Base-by-base conservation (phyloP, 2,329 filamentous ascomycete genomes). In the Beauveria sp. region DNA sequence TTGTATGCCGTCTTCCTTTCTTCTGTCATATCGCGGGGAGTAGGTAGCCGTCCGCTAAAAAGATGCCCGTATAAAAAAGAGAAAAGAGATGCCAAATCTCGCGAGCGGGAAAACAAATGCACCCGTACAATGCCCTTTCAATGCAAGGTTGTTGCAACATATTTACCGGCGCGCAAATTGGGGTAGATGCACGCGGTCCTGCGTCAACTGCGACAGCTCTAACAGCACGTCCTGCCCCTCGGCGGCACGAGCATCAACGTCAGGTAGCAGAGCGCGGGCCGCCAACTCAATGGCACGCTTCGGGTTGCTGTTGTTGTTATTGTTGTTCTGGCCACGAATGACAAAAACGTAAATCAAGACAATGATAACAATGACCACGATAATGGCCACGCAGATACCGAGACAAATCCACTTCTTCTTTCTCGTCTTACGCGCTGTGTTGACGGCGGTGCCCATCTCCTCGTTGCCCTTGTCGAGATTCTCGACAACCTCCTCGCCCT, bases 331-430 rank as follows among this genome's bases (percentile, higher is more conserved):
- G 56, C 55, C 40, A 51, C 62, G 64, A 62, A 76, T 71, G 63
- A 80, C 71, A 30, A 76, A 71, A 63, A 82, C 67, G 66, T 80
- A 82, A 56, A 80, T 73, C 59, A 80, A 76, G 9, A 85, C 77
- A 52, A 79, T 71, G 57, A 82, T 76, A 47, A 79, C 78, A 50
- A 85, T 75, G 52, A 85, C 72, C 57, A 79, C 66, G 50, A 85
- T 73, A 55, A 85, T 82, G 54, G 73, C 71, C 50, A 84, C 80
- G 67, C 81, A 77, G 70, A 97, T 91, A 69, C 88, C 86, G 67
- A 96, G 77, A 80, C 92, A 96, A 73, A 90, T 92, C 92, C 92
- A 97, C 89, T 97, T 97, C 91, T 96, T 96, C 79, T 86, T 90
- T 67, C 90, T 84, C 55, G 89, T 90, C 67, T 85, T 84, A 72